Evolutionary conservation across 225 moss, liverwort and hornwort species (phyloP).

Genomic region (Sphagnum tenellum): DNA sequence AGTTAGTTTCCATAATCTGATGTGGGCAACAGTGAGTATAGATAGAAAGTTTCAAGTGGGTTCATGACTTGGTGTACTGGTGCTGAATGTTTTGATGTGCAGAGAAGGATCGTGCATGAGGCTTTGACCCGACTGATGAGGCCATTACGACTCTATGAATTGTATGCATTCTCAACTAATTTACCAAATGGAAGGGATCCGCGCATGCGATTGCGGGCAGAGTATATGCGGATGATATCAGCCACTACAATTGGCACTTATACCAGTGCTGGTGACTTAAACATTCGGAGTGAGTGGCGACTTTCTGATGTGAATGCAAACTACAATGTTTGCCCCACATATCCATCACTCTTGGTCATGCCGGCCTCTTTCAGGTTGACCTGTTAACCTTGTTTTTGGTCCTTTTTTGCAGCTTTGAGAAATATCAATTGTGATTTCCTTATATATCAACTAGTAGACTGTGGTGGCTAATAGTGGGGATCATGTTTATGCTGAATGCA

Average conservation of each 20-base stretch:
- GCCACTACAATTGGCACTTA: slow-evolving; percentile 17
- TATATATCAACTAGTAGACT: too few species aligned
- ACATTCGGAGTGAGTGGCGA: slow-evolving; percentile 42
- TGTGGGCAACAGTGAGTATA: too few species aligned
- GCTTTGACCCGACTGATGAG: slow-evolving; percentile 59
- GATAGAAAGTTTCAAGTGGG: too few species aligned
- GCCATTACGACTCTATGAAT: slow-evolving; percentile 64
- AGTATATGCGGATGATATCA: slow-evolving; percentile 66
- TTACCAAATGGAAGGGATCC: slow-evolving; percentile 45
- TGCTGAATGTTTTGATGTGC: slow-evolving; percentile 21
- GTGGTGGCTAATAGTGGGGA: too few species aligned
- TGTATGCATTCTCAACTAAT: slow-evolving; percentile 69
- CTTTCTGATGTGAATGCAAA: slow-evolving; percentile 74
- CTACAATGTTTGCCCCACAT: slow-evolving; percentile 71
- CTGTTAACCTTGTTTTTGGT: too few species aligned
- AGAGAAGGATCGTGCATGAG: slow-evolving; percentile 79
- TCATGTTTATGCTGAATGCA: too few species aligned
- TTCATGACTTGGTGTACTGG: too few species aligned
- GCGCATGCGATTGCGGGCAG: slow-evolving; percentile 58
- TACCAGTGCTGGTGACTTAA: slow-evolving; percentile 22
- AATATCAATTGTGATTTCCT: too few species aligned
- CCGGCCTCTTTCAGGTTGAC: slow-evolving; percentile 72
- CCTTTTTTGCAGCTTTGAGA: too few species aligned
- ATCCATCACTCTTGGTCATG: slow-evolving; percentile 88
- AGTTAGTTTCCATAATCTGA: too few species aligned